Evolutionary conservation across 352 stramenopile genomes (phyloP).

Genomic region (Labyrinthula sp.): DNA sequence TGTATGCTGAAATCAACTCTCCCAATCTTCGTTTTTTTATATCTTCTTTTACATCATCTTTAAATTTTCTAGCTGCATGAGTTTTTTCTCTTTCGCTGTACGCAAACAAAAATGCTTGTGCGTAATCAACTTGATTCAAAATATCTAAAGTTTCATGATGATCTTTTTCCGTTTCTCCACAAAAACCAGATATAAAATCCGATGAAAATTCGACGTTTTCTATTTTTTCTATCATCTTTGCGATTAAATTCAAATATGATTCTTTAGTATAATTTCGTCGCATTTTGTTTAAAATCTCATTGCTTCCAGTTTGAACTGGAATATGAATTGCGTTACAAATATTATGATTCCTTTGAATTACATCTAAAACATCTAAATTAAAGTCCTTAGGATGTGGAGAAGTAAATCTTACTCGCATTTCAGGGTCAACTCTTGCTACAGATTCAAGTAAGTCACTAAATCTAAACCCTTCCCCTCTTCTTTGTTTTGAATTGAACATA

Average conservation of each 20-base stretch:
- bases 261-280: conserved; percentile 82
- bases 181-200: conserved; percentile 69
- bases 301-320: conserved; percentile 83
- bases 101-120: conserved; percentile 70
- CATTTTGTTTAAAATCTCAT: conserved; percentile 67
- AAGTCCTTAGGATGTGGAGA: conserved; percentile 93
- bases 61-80: conserved; percentile 72
- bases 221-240: conserved; percentile 55
- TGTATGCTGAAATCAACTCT: conserved; percentile 83
- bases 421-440: conserved; percentile 67
- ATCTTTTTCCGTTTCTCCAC: conserved; percentile 88
- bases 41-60: conserved; percentile 76
- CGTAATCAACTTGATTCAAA: conserved; percentile 63
- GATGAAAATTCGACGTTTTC: conserved; percentile 43
- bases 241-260: conserved; percentile 81
- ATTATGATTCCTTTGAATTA: conserved; percentile 67
- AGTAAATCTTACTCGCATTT: conserved; percentile 95
- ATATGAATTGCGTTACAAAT: conserved; percentile 94
- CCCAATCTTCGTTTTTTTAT: conserved; percentile 78
- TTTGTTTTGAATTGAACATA: conserved; percentile 68
- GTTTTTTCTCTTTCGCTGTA: conserved; percentile 44
- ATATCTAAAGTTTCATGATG: conserved; percentile 71
- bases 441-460: conserved; percentile 89
- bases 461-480: conserved; percentile 61
- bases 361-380: conserved; percentile 41